A percentile compares a stretch with the other conserved stretches of the same genome.
These are phyloP conservation scores for Juglanconis juglandina DNA, from an alignment of 2,329 filamentous ascomycete genomes.

Conservation along the genomic window DNA sequence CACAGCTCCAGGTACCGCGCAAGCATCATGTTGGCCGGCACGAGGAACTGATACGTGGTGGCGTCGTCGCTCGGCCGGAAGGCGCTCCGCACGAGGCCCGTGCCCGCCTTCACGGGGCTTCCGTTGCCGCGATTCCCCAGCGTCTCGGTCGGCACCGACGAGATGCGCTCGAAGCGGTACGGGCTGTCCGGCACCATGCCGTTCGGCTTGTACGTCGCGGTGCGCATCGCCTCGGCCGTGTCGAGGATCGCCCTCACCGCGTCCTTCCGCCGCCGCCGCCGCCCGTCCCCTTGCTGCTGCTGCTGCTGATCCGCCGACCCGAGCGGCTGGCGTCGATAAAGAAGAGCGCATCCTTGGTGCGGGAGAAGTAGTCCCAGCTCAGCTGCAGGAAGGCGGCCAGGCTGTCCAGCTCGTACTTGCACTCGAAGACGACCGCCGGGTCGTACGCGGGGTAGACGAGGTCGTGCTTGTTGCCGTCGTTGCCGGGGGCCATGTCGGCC, in stretches of 20 bases:
- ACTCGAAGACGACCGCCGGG: slow-evolving; percentile 69
- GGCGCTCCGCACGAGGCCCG: slow-evolving; percentile 69
- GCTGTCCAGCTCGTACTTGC: slow-evolving; percentile 82
- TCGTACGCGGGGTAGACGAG: slow-evolving; percentile 44
- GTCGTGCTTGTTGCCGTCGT: slow-evolving; percentile 16
- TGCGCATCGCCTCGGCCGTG: slow-evolving; percentile 61
- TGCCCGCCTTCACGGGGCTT: slow-evolving; percentile 67
- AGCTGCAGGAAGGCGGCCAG: slow-evolving; percentile 73
- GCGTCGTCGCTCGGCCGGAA: slow-evolving; percentile 79
- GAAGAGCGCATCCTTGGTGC: slow-evolving; percentile 62
- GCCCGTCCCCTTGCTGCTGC: neutral
- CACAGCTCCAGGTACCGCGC: slow-evolving; percentile 47
- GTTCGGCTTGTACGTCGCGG: slow-evolving; percentile 61
- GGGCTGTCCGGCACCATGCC: slow-evolving; percentile 49
- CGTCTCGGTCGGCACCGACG: slow-evolving; percentile 68
- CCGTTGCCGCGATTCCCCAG: slow-evolving; percentile 64
- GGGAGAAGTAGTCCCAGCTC: slow-evolving; percentile 66
- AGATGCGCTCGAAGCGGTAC: slow-evolving; percentile 69
- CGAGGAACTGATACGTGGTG: slow-evolving; percentile 72
- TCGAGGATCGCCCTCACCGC: slow-evolving; percentile 63
- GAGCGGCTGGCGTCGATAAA: slow-evolving; percentile 54
- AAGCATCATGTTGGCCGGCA: slow-evolving; percentile 74
- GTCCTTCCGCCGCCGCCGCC: slow-evolving; percentile 37
- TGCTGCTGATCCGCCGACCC: neutral
- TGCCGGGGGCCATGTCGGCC: slow-evolving; percentile 46